These are phyloP conservation scores for Nemania serpens DNA, from an alignment of 2,329 filamentous ascomycete genomes.

Conservation along the genomic window DNA sequence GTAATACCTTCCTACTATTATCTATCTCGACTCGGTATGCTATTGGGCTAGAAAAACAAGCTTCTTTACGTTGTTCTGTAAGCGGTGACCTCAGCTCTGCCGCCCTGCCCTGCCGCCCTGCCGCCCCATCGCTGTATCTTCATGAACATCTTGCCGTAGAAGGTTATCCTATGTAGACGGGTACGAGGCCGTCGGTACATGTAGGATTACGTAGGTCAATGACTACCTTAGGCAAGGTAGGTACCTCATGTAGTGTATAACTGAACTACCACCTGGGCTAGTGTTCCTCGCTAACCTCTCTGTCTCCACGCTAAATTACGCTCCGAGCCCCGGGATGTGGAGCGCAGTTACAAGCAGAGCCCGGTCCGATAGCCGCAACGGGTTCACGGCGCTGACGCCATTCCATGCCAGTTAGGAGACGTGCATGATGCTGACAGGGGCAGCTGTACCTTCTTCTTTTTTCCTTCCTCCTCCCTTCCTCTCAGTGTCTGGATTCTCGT, in stretches of 20 bases:
- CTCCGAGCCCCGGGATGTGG: conserved; percentile 15
- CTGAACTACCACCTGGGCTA: too few relatives aligned
- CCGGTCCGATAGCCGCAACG: neutral
- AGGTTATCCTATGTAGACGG: too few relatives aligned
- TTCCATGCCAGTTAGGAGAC: conserved; percentile 7
- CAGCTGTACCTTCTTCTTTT: neutral
- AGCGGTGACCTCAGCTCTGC: conserved; percentile 19
- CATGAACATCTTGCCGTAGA: too few relatives aligned
- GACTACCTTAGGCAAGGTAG: too few relatives aligned
- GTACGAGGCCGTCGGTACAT: too few relatives aligned
- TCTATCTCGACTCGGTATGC: conserved; percentile 2
- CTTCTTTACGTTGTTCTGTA: conserved; percentile 15
- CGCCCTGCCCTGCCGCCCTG: too few relatives aligned
- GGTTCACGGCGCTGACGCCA: conserved; percentile 24
- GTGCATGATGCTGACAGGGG: conserved; percentile 26
- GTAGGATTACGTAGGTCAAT: neutral
- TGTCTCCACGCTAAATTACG: neutral
- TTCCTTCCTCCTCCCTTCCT: too few relatives aligned
- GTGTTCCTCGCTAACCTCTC: neutral
- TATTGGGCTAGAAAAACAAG: conserved; percentile 16
- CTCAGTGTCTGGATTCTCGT: conserved; percentile 4
- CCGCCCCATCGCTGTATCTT: too few relatives aligned
- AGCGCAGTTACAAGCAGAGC: neutral
- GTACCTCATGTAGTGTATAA: neutral
- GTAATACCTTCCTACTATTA: conserved; percentile 6